Conservation (phyloP, 225 moss, liverwort and hornwort species). For the Polytrichum formosum region DNA sequence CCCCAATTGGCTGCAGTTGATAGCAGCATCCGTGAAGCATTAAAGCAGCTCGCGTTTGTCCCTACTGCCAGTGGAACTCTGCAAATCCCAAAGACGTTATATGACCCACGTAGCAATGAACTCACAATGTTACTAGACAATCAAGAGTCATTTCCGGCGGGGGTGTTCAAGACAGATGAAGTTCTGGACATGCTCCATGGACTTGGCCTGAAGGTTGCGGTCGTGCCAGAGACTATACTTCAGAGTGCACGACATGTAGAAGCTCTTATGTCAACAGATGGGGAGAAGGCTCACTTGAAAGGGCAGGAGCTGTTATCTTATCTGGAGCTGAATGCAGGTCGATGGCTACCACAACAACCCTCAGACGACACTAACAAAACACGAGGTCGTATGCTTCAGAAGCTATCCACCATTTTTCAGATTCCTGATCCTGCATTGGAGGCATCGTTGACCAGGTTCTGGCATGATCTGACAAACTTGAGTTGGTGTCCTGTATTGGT, state of each 20-base stretch:
- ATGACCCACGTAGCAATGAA: slow-evolving; percentile 77
- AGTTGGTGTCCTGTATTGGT: slow-evolving; percentile 89
- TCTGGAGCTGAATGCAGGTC: slow-evolving; percentile 67
- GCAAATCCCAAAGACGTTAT: slow-evolving; percentile 50
- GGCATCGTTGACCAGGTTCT: slow-evolving; percentile 50
- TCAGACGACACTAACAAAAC: slow-evolving; percentile 54
- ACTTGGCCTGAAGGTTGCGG: slow-evolving; percentile 66
- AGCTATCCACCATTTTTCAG: slow-evolving; percentile 70
- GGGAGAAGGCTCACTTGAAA: slow-evolving; percentile 54
- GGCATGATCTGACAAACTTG: slow-evolving; percentile 67
- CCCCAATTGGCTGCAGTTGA: slow-evolving; percentile 72
- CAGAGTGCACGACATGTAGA: slow-evolving; percentile 78
- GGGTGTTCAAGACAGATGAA: slow-evolving; percentile 53
- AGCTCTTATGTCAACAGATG: slow-evolving; percentile 49
- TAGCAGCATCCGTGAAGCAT: slow-evolving; percentile 69
- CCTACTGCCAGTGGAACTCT: slow-evolving; percentile 61
- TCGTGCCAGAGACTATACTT: slow-evolving; percentile 66
- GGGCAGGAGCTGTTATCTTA: slow-evolving; percentile 69
- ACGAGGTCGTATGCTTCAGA: slow-evolving; percentile 61
- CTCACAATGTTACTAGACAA: slow-evolving; percentile 64
- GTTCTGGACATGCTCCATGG: slow-evolving; percentile 78
- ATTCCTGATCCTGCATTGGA: slow-evolving; percentile 40
- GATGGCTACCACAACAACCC: slow-evolving; percentile 55
- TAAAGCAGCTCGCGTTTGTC: slow-evolving; percentile 79
- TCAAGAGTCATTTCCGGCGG: slow-evolving; percentile 66